Base-by-base conservation (phyloP, 2,329 filamentous ascomycete species). In the Mariannaea elegans region DNA sequence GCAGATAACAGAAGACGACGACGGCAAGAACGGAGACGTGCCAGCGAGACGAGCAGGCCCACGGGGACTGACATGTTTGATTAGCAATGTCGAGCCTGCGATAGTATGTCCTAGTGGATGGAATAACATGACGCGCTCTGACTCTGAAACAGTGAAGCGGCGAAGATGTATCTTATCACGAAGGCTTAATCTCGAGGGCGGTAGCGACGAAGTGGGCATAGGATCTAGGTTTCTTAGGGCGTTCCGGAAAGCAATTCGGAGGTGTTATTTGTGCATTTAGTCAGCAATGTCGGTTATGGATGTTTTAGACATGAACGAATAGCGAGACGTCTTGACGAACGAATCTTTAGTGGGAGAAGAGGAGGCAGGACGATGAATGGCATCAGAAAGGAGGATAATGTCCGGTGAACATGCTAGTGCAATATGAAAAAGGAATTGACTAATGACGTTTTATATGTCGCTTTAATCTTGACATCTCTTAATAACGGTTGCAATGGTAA, bases 1-100 rank as follows among this genome's bases (percentile, higher is more conserved):
- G 84, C 83, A 5, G 82, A 88, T 57, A 82, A 84, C 58, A 77
- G 87, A 62, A 72, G 84, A 64, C 77, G 86, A 70, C 80, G 87
- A 66, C 78, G 87, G 64, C 71, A 82, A 61, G 87, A 89, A 73
- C 78, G 79, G 59, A 71, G 87, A 65, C 77, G 73, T 75, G 79
- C 66, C 65, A 78, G 67, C 73, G 67, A 66, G 41, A 24, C 49
- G 21, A 66, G 66, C 27, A 64, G 73, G 44, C 76, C 73, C 41
- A 68, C 71, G 2, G 74, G 70, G 42, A 65, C 65, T 16, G 76
- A 79, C 61, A 78, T 78, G 76, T 78, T 75, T 65, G 75, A 78
- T 31, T 76, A 72, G 65, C 34, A 51, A 34, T 7, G 29, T 19
- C 34, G 13, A 13, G 27, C 32, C 32, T 52, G 19, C 32, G 24